Conservation (phyloP, 768 basidiomycete species). For the Amanita thiersii region DNA sequence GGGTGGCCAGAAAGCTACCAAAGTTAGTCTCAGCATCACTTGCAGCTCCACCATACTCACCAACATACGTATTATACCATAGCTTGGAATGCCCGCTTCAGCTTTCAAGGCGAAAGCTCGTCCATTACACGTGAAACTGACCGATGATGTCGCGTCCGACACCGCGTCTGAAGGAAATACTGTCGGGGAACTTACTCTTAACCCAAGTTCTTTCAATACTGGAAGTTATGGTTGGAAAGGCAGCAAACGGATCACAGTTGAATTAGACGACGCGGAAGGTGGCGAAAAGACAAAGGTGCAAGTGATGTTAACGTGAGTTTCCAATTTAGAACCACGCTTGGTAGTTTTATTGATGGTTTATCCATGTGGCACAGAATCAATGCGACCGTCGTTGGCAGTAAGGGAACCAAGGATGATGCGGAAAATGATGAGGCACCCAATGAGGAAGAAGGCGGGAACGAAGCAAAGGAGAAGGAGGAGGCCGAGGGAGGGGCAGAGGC, state of each 20-base stretch:
- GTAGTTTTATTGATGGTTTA: slow-evolving; percentile 6
- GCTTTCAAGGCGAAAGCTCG: slow-evolving; percentile 58
- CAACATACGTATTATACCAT: slow-evolving; percentile 8
- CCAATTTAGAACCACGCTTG: not conserved
- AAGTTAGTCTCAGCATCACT: slow-evolving; percentile 26
- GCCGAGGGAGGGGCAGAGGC: slow-evolving; percentile 14
- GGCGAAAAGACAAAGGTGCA: slow-evolving; percentile 58
- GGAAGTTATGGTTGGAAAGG: slow-evolving; percentile 88
- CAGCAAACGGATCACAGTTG: slow-evolving; percentile 55
- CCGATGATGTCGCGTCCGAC: slow-evolving; percentile 13
- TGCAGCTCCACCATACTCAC: too few species aligned
- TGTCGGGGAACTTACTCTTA: slow-evolving; percentile 45
- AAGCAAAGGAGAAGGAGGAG: slow-evolving; percentile 20
- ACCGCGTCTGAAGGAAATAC: slow-evolving; percentile 28
- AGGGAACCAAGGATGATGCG: slow-evolving; percentile 34
- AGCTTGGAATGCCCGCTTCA: slow-evolving; percentile 39
- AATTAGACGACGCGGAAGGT: slow-evolving; percentile 45
- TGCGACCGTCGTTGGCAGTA: slow-evolving; percentile 68
- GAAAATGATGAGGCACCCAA: slow-evolving; percentile 18
- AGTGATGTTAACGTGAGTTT: slow-evolving; percentile 63
- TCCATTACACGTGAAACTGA: slow-evolving; percentile 28
- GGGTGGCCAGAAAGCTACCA: slow-evolving; percentile 33
- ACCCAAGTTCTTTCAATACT: slow-evolving; percentile 56
- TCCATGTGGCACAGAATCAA: slow-evolving; percentile 46
- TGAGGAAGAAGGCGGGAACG: slow-evolving; percentile 18